These are phyloP conservation scores for Pistacia atlantica DNA, from an alignment of 345 rosid genomes.

Conservation along the genomic window DNA sequence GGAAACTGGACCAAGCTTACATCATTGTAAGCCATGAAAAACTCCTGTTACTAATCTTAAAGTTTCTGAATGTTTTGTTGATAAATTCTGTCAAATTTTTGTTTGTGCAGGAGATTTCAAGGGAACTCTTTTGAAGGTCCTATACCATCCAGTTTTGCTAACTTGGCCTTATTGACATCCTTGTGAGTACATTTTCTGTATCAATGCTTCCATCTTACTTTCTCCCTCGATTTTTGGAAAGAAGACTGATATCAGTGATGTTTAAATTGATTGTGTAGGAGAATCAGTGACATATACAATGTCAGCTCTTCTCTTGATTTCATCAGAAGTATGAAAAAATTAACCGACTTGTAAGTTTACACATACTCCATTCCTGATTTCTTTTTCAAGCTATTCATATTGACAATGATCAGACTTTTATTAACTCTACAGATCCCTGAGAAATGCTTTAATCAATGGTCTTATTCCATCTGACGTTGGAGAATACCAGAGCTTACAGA, in stretches of 20 bases:
- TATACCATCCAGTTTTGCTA: no score
- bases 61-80: no score
- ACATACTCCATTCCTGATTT: background rate
- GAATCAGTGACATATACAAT: slow-evolving; percentile 34
- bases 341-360: slow-evolving; percentile 14
- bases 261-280: no score
- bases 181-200: no score
- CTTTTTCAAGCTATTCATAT: no score
- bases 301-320: slow-evolving; percentile 48
- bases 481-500: no score
- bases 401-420: background rate
- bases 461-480: no score
- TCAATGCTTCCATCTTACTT: background rate
- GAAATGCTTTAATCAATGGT: no score
- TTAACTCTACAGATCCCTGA: no score
- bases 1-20: slow-evolving; percentile 34
- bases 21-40: background rate
- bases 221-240: background rate
- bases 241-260: no score
- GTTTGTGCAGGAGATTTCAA: no score
- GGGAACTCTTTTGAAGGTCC: background rate
- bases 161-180: background rate
- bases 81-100: no score
- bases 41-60: background rate
- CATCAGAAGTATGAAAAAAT: slow-evolving; percentile 34